phyloP scores from a whole-genome alignment of 495 filamentous ascomycete species.

The Chaetomium cochliodes region DNA sequence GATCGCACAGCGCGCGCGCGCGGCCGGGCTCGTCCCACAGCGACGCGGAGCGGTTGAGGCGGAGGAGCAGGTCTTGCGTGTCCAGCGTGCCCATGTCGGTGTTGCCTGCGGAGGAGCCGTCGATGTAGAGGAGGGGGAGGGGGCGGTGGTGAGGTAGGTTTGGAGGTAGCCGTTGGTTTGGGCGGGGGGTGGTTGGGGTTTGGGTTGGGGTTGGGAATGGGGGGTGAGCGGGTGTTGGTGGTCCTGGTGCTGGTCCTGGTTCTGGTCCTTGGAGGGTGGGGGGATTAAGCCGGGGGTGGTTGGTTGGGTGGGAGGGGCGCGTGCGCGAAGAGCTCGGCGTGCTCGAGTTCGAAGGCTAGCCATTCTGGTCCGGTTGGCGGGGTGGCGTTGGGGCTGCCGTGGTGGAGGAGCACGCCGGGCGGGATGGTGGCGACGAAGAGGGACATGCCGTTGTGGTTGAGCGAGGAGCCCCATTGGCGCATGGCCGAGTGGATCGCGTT shows the following conservation, averaged over 20 bases:
- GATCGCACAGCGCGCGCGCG: conserved; percentile 51
- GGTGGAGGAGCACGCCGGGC: conserved; percentile 59
- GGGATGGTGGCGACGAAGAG: conserved; percentile 61
- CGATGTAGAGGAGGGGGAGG: conserved; percentile 59
- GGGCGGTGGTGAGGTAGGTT: conserved; percentile 51
- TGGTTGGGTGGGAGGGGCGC: conserved; percentile 1
- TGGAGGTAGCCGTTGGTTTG: conserved; percentile 49
- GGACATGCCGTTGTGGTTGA: conserved; percentile 69
- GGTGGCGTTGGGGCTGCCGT: conserved; percentile 48
- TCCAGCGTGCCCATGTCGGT: conserved; percentile 60
- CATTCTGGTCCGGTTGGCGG: conserved; percentile 58
- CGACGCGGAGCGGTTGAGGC: conserved; percentile 15
- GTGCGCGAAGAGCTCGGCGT: conserved; percentile 58
- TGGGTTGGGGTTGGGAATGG: conserved; percentile 5
- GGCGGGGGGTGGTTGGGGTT: not conserved
- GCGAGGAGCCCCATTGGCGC: conserved; percentile 66
- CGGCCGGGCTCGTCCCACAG: conserved; percentile 42
- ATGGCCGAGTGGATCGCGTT: conserved; percentile 62
- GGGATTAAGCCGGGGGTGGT: not conserved
- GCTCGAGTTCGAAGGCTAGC: conserved; percentile 70
- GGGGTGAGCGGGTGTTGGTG: not conserved
- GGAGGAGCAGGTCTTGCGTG: conserved; percentile 56
- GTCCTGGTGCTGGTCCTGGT: too few species aligned
- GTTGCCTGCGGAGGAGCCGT: conserved; percentile 62
- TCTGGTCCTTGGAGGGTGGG: not conserved